Conservation (phyloP, 106 monocot species). For the Iris macrosiphon region DNA sequence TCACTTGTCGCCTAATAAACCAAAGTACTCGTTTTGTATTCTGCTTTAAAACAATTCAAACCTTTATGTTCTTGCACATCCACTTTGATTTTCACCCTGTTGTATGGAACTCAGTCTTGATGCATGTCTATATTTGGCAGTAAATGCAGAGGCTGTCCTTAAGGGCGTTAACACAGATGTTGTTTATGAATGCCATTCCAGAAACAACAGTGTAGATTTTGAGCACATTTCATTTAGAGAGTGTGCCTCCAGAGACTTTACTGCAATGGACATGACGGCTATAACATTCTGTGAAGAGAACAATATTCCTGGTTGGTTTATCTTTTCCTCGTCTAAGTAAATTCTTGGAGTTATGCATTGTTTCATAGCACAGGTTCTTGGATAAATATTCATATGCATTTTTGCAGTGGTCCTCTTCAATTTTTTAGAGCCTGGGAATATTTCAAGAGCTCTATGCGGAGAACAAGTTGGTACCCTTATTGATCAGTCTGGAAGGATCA, state of each 20-base stretch:
- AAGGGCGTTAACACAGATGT: slow-evolving; percentile 72
- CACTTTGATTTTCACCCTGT: too few species aligned
- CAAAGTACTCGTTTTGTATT: too few species aligned
- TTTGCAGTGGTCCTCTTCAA: slow-evolving; percentile 90
- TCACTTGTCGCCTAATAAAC: too few species aligned
- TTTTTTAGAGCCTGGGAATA: slow-evolving; percentile 75
- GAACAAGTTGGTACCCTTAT: slow-evolving; percentile 85
- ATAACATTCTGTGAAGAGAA: slow-evolving; percentile 95
- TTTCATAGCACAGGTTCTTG: not conserved
- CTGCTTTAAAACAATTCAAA: too few species aligned
- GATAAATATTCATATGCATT: not conserved
- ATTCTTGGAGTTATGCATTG: not conserved
- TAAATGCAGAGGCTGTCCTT: slow-evolving; percentile 82
- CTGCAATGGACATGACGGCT: slow-evolving; percentile 82
- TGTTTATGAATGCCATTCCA: slow-evolving; percentile 60
- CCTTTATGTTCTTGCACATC: too few species aligned
- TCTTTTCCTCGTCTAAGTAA: not conserved
- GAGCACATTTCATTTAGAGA: slow-evolving; percentile 93
- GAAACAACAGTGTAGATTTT: slow-evolving; percentile 41
- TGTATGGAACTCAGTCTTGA: not conserved
- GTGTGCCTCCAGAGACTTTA: slow-evolving; percentile 55
- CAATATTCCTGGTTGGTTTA: slow-evolving; percentile 79
- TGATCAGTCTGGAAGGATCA: slow-evolving; percentile 73
- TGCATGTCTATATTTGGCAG: slow-evolving; percentile 25
- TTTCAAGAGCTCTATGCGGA: slow-evolving; percentile 88